phyloP scores from a whole-genome alignment of 202 grass and related monocot species.

The Panicum hallii region DNA sequence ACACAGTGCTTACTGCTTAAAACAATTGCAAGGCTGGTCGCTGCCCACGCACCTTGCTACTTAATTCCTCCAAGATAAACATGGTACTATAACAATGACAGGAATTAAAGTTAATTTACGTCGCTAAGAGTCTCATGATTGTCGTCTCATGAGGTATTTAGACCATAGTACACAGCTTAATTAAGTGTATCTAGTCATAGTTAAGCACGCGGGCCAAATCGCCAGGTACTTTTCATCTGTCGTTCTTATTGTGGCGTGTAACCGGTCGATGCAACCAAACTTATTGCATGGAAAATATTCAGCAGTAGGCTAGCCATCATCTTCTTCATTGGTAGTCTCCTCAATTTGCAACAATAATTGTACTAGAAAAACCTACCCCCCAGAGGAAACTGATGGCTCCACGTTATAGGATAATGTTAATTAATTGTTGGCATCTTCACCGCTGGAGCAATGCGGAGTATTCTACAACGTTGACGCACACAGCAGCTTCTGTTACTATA shows the following conservation, averaged over 20 bases:
- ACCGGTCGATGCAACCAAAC: neutral
- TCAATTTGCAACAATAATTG: conserved; percentile 28
- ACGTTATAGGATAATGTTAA: too few species aligned
- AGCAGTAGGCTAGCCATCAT: too few species aligned
- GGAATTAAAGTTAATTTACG: neutral
- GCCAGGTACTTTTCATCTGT: neutral
- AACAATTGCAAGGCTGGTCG: neutral
- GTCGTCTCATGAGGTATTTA: neutral
- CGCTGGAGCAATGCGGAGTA: neutral
- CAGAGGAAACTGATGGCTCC: neutral
- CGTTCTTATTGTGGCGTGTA: neutral
- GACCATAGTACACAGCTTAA: neutral
- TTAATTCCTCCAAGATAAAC: neutral
- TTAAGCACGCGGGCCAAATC: neutral
- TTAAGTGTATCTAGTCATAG: neutral
- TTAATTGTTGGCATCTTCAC: neutral
- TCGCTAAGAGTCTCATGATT: neutral
- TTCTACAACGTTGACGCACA: neutral
- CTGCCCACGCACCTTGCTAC: neutral
- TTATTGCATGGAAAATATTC: neutral
- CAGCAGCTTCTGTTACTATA: neutral
- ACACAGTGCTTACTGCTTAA: neutral
- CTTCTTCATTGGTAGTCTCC: neutral
- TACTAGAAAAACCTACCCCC: neutral
- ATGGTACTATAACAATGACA: neutral